Conservation (phyloP, 1,284 basidiomycete genomes). For the Ceratobasidium sp. region DNA sequence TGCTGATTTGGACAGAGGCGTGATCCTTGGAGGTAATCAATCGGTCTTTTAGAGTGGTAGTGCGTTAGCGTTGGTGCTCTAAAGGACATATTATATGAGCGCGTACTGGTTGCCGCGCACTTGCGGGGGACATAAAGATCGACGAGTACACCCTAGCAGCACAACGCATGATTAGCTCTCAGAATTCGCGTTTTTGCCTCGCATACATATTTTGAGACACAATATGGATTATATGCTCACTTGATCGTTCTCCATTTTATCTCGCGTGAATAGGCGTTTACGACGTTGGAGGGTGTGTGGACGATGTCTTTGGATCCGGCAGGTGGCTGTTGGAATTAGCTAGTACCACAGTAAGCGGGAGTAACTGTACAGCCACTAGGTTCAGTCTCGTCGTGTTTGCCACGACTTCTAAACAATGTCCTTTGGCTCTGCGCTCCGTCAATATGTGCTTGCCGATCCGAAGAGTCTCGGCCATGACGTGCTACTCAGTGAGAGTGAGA, state of each 20-base stretch:
- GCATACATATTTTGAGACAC: no score
- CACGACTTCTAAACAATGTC: constrained; percentile 14
- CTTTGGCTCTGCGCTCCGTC: constrained; percentile 28
- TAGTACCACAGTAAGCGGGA: constrained; percentile 30
- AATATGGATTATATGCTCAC: constrained; percentile 51
- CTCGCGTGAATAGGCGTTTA: neutral
- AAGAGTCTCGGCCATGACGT: constrained; percentile 16
- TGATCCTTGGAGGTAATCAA: constrained; percentile 99
- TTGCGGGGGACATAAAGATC: constrained; percentile 99
- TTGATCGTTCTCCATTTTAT: constrained; percentile 60
- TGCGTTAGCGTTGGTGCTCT: constrained; percentile 32
- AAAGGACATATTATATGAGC: constrained; percentile 65
- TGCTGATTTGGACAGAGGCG: constrained; percentile 95
- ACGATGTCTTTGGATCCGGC: constrained; percentile 38
- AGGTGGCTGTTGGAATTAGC: constrained; percentile 38
- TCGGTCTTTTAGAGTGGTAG: constrained; percentile 68
- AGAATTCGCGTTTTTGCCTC: constrained; percentile 18
- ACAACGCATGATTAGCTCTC: neutral
- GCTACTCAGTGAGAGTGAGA: constrained; percentile 25
- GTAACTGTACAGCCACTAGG: neutral
- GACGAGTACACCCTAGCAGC: constrained; percentile 91
- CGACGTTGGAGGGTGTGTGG: constrained; percentile 46
- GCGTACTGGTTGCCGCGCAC: constrained; percentile 94
- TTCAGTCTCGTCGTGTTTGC: neutral
- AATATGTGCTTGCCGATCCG: constrained; percentile 20